Evolutionary conservation across 2,329 filamentous ascomycete species (phyloP), one percentile per base, ranked within the genome.

Genomic region (Ceratocystis papillata): DNA sequence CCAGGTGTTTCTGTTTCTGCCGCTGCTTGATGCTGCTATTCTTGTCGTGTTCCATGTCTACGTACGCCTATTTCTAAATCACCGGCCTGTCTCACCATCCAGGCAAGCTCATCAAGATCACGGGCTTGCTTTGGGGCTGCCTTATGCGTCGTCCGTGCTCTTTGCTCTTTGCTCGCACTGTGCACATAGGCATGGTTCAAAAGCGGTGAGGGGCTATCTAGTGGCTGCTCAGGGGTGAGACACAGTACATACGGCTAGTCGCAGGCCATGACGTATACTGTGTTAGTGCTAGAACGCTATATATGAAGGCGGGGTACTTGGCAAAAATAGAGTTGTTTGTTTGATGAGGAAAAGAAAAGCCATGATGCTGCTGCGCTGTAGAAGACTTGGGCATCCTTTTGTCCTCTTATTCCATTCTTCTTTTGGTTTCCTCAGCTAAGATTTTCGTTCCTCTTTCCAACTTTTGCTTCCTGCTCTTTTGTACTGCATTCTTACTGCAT

Each of bases 231-330:
- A 59, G 55, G 25, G 25, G 55, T n/a, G 33, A n/a, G 8, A 17
- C 20, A 20, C 62, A 33, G 44, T 63, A 22, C 48, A 41, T n/a
- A 6, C n/a, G n/a, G 7, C 44, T 45, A n/a, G 60, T 5, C 5
- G 44, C 60, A 62, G 37, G 22, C 8, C 48, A 53, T 37, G 28
- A 17, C 12, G 28, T 17, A 30, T 30, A 59, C 55, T 59, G 25
- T 59, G 55, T 20, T 8, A 37, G 55, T 59, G 12, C 10, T 59
- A 37, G 33, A 59, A 17, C 17, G 30, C 55, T 17, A 17, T 37
- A 33, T 59, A 33, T 30, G 25, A 59, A 59, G 55, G 55, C 55
- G 55, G 55, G 55, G 55, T 59, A 59, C 30, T 10, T 59, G 55
- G 55, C 55, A 37, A 33, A 30, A 59, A 59, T 15, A 57, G 8